Conservation (phyloP, 306 rosid genomes). For the Dryas drummondii region DNA sequence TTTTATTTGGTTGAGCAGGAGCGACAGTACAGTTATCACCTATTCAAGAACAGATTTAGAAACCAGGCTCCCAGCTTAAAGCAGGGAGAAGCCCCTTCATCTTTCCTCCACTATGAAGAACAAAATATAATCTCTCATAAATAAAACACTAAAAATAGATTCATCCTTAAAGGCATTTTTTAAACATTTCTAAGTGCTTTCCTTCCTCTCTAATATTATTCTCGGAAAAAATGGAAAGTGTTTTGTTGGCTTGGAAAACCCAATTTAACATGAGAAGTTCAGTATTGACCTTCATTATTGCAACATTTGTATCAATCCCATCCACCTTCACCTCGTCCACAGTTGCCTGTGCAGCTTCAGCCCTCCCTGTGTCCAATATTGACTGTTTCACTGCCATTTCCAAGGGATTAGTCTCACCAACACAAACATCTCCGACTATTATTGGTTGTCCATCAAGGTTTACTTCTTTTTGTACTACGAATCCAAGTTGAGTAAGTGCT, state of each 20-base stretch:
- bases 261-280: constrained; percentile 22
- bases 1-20: constrained; percentile 4
- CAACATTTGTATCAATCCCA: constrained; percentile 91
- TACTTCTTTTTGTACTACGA: constrained; percentile 41
- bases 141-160: neutral
- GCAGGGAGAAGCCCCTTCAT: neutral
- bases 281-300: constrained; percentile 83
- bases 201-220: neutral
- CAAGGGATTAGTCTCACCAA: constrained; percentile 75
- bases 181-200: neutral
- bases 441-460: constrained; percentile 42
- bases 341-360: constrained; percentile 88
- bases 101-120: constrained; percentile 1
- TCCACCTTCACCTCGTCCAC: constrained; percentile 93
- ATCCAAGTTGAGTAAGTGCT: constrained; percentile 64
- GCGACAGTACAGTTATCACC: neutral
- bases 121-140: neutral
- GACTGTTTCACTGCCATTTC: constrained; percentile 74
- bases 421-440: constrained; percentile 57
- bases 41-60: constrained; percentile 11
- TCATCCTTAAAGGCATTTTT: neutral
- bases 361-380: constrained; percentile 62
- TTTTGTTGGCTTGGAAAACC: constrained; percentile 15
- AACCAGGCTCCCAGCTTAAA: constrained; percentile 4
- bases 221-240: constrained; percentile 14